Base-by-base conservation (phyloP, 2,329 filamentous ascomycete species). In the Cordyceps militaris region DNA sequence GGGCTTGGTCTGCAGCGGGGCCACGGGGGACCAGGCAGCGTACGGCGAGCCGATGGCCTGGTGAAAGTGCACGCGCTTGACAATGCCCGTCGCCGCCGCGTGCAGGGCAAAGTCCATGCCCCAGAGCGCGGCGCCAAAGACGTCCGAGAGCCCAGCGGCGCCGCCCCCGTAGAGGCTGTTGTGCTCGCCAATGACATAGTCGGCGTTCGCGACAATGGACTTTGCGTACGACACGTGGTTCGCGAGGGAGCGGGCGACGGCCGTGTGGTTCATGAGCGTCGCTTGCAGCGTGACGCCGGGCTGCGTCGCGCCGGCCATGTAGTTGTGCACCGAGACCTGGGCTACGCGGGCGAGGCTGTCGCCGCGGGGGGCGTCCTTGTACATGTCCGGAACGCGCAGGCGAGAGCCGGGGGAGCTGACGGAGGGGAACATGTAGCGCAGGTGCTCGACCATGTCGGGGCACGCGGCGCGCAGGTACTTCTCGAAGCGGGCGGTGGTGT, bases 91-190 rank as follows among this genome's bases (percentile, higher is more conserved):
- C 26, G 66, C 63, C 1, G 71, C 71, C 42, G 67, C 71, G 51
- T 65, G 62, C 30, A 74, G 67, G 64, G 70, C 67, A 65, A 75
- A 79, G 65, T 80, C 77, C 28, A 76, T 67, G 53, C 70, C 70
- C 77, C 77, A 80, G 8, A 80, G 72, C 19, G 73, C 77, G 8
- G 76, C 76, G 50, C 77, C 77, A 59, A 77, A 77, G 0, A 75
- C 76, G 59, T 78, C 75, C 44, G 69, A 70, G 48, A 78, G 70
- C 11, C 77, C 76, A 16, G 67, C 66, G 4, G 65, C 65, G 50
- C 73, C 73, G 19, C 69, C 66, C 61, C 72, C 72, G 48, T 68
- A 70, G n/a, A 72, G 66, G 14, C 70, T 73, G 64, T 79, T 78
- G 1, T 75, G 78, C 68, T 79, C 77, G 26, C 76, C 76, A 62